Evolutionary conservation across 768 basidiomycete species (phyloP).

Genomic region (Boletus subcaerulescens): DNA sequence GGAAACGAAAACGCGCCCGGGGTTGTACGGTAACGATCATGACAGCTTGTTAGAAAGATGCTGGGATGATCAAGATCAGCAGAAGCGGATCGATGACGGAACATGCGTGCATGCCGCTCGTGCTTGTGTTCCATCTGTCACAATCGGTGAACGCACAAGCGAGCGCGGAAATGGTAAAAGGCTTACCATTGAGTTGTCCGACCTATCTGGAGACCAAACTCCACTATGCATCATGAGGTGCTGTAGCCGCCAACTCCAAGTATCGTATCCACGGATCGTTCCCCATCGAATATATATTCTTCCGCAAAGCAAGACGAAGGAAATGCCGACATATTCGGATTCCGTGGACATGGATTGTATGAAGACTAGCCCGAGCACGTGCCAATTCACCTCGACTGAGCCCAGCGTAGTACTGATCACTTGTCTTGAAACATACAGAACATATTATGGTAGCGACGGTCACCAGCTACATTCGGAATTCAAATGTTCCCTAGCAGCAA

Average conservation of each 20-base stretch:
- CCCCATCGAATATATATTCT: background rate
- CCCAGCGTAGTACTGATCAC: background rate
- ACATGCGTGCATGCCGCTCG: background rate
- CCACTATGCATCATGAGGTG: background rate
- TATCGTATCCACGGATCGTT: background rate
- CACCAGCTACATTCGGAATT: background rate
- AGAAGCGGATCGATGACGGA: background rate
- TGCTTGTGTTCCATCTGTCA: background rate
- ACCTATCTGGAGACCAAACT: background rate
- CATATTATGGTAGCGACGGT: background rate
- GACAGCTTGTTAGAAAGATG: background rate
- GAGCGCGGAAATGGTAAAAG: background rate
- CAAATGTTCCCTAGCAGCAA: background rate
- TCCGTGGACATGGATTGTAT: background rate
- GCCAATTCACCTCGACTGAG: conserved; percentile 14
- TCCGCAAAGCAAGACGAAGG: background rate
- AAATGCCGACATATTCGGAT: background rate
- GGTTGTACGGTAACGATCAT: background rate
- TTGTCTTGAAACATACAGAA: conserved; percentile 7
- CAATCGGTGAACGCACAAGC: background rate
- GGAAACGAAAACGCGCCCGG: background rate
- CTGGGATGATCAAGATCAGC: conserved; percentile 4
- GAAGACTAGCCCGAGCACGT: background rate
- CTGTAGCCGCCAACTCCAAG: background rate
- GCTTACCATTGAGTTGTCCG: background rate